Conservation (phyloP, 257 asterid species). For the Fraxinus americana region DNA sequence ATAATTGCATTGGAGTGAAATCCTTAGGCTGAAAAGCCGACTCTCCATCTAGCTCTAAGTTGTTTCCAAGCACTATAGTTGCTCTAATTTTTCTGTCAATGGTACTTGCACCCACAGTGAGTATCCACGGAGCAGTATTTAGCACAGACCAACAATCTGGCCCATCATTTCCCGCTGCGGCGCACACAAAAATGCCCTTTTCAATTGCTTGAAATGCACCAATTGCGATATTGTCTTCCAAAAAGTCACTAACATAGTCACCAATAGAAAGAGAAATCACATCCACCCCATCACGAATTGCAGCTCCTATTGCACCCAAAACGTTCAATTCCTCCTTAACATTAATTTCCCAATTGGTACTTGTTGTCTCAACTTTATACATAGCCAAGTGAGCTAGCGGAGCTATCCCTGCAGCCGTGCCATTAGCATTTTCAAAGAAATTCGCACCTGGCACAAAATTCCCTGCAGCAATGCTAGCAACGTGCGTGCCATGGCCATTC, state of each 20-base stretch:
- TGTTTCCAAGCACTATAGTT: no score
- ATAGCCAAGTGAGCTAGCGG: no score
- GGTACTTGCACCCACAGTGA: conserved; percentile 30
- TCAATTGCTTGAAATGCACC: conserved; percentile 30
- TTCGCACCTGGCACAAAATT: conserved; percentile 42
- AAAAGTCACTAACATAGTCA: background rate
- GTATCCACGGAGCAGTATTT: conserved; percentile 47
- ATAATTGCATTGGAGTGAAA: conserved; percentile 10
- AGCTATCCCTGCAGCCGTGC: no score
- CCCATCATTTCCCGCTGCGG: conserved; percentile 33
- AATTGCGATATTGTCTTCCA: conserved; percentile 1
- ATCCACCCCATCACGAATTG: conserved; percentile 43
- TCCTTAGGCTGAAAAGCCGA: conserved; percentile 31
- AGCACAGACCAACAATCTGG: background rate
- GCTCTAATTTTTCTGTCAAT: no score
- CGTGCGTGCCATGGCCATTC: conserved; percentile 48
- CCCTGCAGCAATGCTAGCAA: conserved; percentile 53
- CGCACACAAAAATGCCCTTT: conserved; percentile 33
- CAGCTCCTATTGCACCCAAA: conserved; percentile 37
- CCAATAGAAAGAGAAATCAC: conserved; percentile 33
- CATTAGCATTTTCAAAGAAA: conserved; percentile 22
- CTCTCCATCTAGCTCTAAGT: conserved; percentile 24
- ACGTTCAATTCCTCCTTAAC: conserved; percentile 5
- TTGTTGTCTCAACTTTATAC: no score
- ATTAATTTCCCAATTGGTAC: no score